Evolutionary conservation across 768 basidiomycete genomes (phyloP), one percentile per base, ranked within the genome.

Genomic region (Chalciporus piperatus): DNA sequence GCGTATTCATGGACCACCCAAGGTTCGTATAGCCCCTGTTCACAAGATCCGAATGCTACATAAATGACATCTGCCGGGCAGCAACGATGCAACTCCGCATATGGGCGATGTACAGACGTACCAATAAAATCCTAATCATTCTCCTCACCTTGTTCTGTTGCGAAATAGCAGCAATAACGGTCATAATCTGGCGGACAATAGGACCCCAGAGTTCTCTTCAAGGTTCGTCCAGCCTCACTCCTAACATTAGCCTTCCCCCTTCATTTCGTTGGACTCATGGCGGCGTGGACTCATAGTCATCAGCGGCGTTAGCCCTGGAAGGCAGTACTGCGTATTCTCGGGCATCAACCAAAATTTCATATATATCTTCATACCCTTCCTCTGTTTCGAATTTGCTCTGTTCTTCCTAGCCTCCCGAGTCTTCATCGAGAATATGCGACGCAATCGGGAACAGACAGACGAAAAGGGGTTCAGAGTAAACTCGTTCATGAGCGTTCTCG

Each of bases 11-110:
- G 67, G 67, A 56, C 62, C 4, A 70, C 66, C 23, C 67, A 68
- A 59, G 62, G 67, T 68, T 2, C n/a, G n/a, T n/a, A 39, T n/a
- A 27, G 13, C 45, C 46, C 37, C 20, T 17, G 6, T n/a, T 17
- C 30, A 25, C 40, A 22, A 2, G 13, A 35, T n/a, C 16, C 35
- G 35, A n/a, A 41, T 23, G 4, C 22, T 17, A 17, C 5, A 8
- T 48, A 17, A 25, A 49, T 63, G n/a, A 65, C 30, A 19, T 40
- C 22, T 45, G 16, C 17, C 13, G 17, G 13, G 28, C 41, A 69
- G 67, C 57, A 10, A 69, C 61, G 14, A 70, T 70, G 67, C 59
- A 61, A 27, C 63, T 69, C 41, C 67, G 67, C 44, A 56, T 69
- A 58, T 70, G 69, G 23, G 67, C 69, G 5, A 58, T 70, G 65